Evolutionary conservation across 129 eudicot genomes (phyloP).

Genomic region (Escallonia herrerae): DNA sequence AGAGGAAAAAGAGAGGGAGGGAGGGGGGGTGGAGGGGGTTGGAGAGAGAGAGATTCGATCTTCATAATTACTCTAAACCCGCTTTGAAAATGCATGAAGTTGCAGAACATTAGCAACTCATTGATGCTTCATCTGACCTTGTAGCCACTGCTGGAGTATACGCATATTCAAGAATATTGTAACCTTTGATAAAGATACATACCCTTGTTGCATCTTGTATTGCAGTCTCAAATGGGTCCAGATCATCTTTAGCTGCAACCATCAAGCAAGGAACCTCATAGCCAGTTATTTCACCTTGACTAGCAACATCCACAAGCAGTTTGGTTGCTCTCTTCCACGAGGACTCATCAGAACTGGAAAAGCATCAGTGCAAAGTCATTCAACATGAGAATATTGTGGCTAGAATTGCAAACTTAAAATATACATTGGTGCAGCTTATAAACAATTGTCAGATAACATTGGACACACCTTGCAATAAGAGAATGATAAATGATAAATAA

Average conservation of each 20-base stretch:
- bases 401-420: not conserved
- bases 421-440: not conserved
- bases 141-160: not conserved
- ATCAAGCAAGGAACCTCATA: constrained; percentile 93
- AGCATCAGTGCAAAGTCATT: constrained; percentile 3
- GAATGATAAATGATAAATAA: not conserved
- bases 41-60: no score
- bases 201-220: constrained; percentile 96
- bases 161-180: not conserved
- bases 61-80: no score
- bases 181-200: constrained; percentile 8
- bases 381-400: constrained; percentile 5
- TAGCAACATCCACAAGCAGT: constrained; percentile 85
- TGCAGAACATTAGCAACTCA: no score
- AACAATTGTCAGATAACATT: not conserved
- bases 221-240: constrained; percentile 68
- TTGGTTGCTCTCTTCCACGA: constrained; percentile 80
- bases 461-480: not conserved
- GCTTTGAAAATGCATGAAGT: no score
- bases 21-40: no score
- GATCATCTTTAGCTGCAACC: constrained; percentile 88
- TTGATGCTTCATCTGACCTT: no score
- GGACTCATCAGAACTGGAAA: constrained; percentile 54
- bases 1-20: no score
- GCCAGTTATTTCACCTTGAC: constrained; percentile 84